Evolutionary conservation across 2,329 filamentous ascomycete genomes (phyloP).

Genomic region (Tolypocladium tundrense): DNA sequence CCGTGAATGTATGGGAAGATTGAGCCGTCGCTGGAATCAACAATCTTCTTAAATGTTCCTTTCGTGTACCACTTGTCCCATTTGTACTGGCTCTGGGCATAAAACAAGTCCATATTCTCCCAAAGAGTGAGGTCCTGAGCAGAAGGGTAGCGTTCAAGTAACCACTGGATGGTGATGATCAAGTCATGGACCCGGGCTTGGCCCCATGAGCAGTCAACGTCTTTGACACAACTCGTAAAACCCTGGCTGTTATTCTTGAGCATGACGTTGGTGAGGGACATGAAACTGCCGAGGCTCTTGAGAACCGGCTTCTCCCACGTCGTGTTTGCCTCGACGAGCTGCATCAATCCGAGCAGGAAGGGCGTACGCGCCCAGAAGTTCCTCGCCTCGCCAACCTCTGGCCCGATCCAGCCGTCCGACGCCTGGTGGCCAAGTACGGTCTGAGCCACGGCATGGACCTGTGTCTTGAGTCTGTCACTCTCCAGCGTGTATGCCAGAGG

Average conservation of each 20-base stretch:
- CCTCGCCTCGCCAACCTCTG: conserved; percentile 14
- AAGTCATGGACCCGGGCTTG: conserved; percentile 26
- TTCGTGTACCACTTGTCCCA: conserved; percentile 19
- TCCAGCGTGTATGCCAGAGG: conserved; percentile 42
- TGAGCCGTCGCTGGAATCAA: conserved; percentile 6
- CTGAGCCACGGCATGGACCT: conserved; percentile 25
- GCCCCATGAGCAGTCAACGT: conserved; percentile 23
- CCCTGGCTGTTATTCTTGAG: conserved; percentile 41
- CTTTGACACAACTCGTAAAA: conserved; percentile 31
- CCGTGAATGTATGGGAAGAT: conserved; percentile 26
- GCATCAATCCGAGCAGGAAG: conserved; percentile 20
- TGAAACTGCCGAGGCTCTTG: conserved; percentile 9
- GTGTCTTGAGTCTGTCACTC: conserved; percentile 29
- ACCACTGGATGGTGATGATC: conserved; percentile 28
- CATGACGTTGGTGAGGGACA: conserved; percentile 42
- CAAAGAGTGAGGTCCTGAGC: conserved; percentile 19
- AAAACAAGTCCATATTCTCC: conserved; percentile 30
- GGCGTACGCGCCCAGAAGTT: conserved; percentile 22
- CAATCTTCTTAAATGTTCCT: conserved; percentile 10
- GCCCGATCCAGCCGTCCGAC: conserved; percentile 44
- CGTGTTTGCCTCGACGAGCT: conserved; percentile 21
- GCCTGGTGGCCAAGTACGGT: conserved; percentile 31
- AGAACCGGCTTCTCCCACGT: conserved; percentile 11
- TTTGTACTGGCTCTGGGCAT: conserved; percentile 16
- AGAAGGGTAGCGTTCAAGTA: conserved; percentile 23